Percentiles rank a stretch among this genome's conserved stretches.
Evolutionary conservation across 2,329 filamentous ascomycete genomes (phyloP).

Genomic region (Fusarium oligoseptatum): DNA sequence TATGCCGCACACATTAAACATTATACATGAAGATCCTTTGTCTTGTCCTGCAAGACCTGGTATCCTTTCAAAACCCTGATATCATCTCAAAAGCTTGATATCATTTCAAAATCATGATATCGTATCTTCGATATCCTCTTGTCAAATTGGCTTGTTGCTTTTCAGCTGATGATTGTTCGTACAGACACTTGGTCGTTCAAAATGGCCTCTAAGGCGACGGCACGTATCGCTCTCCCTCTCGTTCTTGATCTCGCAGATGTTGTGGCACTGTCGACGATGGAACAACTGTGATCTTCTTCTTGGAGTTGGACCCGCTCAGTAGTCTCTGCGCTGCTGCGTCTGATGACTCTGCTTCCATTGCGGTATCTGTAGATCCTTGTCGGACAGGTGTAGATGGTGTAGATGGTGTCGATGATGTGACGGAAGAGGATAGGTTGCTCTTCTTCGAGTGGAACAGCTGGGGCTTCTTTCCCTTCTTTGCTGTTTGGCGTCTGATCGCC

Average conservation of each 20-base stretch:
- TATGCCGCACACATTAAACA: background rate
- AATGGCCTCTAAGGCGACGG: background rate
- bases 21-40: background rate
- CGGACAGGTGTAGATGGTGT: background rate
- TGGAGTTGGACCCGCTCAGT: background rate
- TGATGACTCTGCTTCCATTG: background rate
- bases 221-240: background rate
- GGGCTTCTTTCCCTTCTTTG: slow-evolving; percentile 1
- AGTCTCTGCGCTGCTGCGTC: background rate
- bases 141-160: background rate
- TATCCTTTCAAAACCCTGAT: background rate
- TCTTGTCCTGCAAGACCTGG: background rate
- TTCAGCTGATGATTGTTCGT: background rate
- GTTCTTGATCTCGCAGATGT: slow-evolving; percentile 6
- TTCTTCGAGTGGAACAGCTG: slow-evolving; percentile 7
- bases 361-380: background rate
- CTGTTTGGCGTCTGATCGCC: background rate
- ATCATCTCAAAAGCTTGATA: background rate
- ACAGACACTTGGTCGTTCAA: background rate
- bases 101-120: background rate
- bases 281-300: slow-evolving; percentile 8
- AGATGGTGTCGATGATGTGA: background rate
- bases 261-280: background rate
- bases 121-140: background rate
- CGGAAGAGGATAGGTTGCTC: background rate